Evolutionary conservation across 768 basidiomycete species (phyloP).

Genomic region (Suillus paluster): DNA sequence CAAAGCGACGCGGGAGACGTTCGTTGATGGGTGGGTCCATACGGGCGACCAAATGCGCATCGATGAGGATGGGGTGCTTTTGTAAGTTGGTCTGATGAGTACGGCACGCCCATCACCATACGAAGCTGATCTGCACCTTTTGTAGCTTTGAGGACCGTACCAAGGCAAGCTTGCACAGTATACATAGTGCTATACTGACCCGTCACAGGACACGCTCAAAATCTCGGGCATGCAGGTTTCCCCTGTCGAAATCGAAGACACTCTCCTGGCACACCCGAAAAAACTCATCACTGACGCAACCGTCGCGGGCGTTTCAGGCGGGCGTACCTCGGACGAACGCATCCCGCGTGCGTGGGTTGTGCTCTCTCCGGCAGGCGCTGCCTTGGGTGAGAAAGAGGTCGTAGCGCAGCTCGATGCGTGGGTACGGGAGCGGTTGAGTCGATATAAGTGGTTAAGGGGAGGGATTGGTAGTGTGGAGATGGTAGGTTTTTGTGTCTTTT

Average conservation of each 20-base stretch:
- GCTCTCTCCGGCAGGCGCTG: slow-evolving; percentile 57
- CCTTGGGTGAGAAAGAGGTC: slow-evolving; percentile 45
- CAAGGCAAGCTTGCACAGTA: slow-evolving; percentile 49
- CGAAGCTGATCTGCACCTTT: background rate
- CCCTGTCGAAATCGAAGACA: slow-evolving; percentile 76
- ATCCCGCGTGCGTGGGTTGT: slow-evolving; percentile 82
- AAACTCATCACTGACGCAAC: slow-evolving; percentile 64
- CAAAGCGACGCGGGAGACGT: slow-evolving; percentile 62
- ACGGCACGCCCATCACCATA: background rate
- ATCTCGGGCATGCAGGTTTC: slow-evolving; percentile 82
- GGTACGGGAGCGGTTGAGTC: slow-evolving; percentile 66
- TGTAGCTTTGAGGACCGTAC: slow-evolving; percentile 71
- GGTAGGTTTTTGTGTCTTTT: slow-evolving; percentile 47
- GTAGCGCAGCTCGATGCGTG: slow-evolving; percentile 58
- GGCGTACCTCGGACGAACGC: slow-evolving; percentile 71
- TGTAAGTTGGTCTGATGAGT: slow-evolving; percentile 45
- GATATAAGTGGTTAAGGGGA: slow-evolving; percentile 77
- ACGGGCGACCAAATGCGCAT: slow-evolving; percentile 75
- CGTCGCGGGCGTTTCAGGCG: slow-evolving; percentile 77
- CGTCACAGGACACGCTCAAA: slow-evolving; percentile 71
- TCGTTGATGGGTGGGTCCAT: slow-evolving; percentile 69
- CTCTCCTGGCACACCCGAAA: slow-evolving; percentile 62
- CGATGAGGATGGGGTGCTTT: slow-evolving; percentile 65
- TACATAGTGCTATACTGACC: slow-evolving; percentile 5
- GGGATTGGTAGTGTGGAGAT: slow-evolving; percentile 67